phyloP scores from a whole-genome alignment of 2,329 filamentous ascomycete species.

The Zarea fungicola region DNA sequence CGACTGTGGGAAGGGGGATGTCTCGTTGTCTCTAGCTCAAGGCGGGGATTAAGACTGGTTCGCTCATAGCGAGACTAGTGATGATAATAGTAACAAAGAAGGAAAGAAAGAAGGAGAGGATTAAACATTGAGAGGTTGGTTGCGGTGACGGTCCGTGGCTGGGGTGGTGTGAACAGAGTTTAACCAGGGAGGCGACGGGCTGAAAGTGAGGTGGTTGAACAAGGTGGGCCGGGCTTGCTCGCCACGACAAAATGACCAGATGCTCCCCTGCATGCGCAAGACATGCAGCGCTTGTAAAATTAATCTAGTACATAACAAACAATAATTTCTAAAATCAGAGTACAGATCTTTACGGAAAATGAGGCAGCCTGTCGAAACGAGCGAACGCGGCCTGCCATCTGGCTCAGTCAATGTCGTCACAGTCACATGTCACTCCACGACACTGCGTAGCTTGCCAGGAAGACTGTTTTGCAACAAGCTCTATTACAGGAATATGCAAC shows the following conservation, averaged over 20 bases:
- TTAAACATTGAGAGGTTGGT: neutral
- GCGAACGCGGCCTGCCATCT: neutral
- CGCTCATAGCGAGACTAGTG: constrained; percentile 1
- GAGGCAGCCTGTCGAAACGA: too few relatives aligned
- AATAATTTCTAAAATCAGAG: too few relatives aligned
- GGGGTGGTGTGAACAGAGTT: neutral
- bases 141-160: constrained; percentile 7
- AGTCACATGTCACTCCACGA: neutral
- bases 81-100: neutral
- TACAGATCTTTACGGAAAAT: too few relatives aligned
- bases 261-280: neutral
- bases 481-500: constrained; percentile 1
- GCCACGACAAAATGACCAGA: neutral
- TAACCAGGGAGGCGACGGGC: neutral
- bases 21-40: neutral
- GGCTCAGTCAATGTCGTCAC: neutral
- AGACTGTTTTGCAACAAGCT: too few relatives aligned
- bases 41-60: neutral
- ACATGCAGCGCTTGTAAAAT: neutral
- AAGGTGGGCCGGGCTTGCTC: constrained; percentile 6
- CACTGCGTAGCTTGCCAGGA: too few relatives aligned
- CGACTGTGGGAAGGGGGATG: neutral
- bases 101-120: neutral
- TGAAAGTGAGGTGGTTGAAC: constrained; percentile 13
- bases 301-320: too few relatives aligned